phyloP scores from a whole-genome alignment of 192 early-diverging fungal species.

The Entomortierella chlamydospora region DNA sequence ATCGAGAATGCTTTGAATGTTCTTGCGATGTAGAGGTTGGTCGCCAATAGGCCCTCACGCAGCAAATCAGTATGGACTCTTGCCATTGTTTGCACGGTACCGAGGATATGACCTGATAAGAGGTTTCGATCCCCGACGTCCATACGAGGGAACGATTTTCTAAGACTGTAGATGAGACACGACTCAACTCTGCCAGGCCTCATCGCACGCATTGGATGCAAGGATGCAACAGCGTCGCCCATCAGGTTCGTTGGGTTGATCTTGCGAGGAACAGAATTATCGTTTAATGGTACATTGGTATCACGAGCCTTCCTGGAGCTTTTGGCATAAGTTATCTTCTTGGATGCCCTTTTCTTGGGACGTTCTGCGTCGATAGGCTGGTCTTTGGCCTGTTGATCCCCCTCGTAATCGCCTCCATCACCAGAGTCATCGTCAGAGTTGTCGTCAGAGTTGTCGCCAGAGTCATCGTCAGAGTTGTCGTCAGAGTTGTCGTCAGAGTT shows the following conservation, averaged over 20 bases:
- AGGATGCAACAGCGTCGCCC: conserved; percentile 25
- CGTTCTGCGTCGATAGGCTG: conserved; percentile 14
- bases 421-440: conserved; percentile 8
- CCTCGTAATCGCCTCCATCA: conserved; percentile 12
- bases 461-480: not conserved
- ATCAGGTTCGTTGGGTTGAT: conserved; percentile 32
- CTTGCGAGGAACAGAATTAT: conserved; percentile 20
- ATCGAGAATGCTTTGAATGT: conserved; percentile 17
- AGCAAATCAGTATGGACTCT: conserved; percentile 40
- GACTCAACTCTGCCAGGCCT: conserved; percentile 20
- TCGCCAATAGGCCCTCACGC: conserved; percentile 30
- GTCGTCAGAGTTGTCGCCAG: conserved; percentile 16
- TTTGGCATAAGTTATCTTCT: conserved; percentile 17
- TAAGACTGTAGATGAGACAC: conserved; percentile 30
- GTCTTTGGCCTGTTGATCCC: conserved; percentile 5
- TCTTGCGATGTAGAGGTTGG: conserved; percentile 30
- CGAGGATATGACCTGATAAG: conserved; percentile 28
- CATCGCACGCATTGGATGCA: conserved; percentile 33
- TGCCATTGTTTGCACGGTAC: conserved; percentile 28
- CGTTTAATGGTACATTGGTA: conserved; percentile 12
- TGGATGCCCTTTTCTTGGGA: conserved; percentile 14
- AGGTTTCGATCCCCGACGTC: conserved; percentile 13
- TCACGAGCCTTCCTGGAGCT: conserved; percentile 31
- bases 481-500: no score
- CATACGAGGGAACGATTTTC: conserved; percentile 22